Conservation (phyloP, 208 protist species). For the Porcisia deanei region DNA sequence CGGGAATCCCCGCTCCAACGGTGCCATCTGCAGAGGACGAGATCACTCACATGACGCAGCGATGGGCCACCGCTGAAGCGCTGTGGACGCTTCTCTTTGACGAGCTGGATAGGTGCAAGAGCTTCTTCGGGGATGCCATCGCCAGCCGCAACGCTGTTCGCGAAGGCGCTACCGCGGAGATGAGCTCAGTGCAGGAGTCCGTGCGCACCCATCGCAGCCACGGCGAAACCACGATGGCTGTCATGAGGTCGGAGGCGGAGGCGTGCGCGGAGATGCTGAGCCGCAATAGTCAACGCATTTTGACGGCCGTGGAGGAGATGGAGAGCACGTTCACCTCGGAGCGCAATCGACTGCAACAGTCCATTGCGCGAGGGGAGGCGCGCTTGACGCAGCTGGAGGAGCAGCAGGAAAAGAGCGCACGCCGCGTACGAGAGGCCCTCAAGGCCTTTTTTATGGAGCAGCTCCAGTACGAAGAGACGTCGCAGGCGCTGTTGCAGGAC, state of each 20-base stretch:
- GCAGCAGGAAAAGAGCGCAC: slow-evolving; percentile 68
- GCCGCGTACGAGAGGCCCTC: slow-evolving; percentile 70
- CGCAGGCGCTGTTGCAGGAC: slow-evolving; percentile 63
- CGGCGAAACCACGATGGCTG: slow-evolving; percentile 20
- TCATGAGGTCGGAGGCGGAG: slow-evolving; percentile 43
- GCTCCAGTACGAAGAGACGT: slow-evolving; percentile 55
- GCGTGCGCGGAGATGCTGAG: slow-evolving; percentile 39
- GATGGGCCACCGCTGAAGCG: slow-evolving; percentile 28
- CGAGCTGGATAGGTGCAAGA: slow-evolving; percentile 50
- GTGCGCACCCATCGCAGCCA: slow-evolving; percentile 31
- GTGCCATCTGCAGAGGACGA: background rate
- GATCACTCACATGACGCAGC: slow-evolving; percentile 21
- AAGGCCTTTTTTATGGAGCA: slow-evolving; percentile 81
- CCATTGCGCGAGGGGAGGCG: slow-evolving; percentile 39
- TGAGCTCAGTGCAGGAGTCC: slow-evolving; percentile 17
- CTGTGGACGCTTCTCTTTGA: slow-evolving; percentile 65
- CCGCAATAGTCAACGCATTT: slow-evolving; percentile 25
- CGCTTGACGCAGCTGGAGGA: slow-evolving; percentile 44
- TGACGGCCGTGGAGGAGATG: slow-evolving; percentile 36
- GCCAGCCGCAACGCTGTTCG: slow-evolving; percentile 6
- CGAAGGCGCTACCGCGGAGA: slow-evolving; percentile 8
- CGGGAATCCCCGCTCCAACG: too few relatives aligned
- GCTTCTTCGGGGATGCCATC: slow-evolving; percentile 27
- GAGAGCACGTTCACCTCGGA: slow-evolving; percentile 35
- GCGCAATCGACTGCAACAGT: slow-evolving; percentile 26